Base-by-base conservation (phyloP, 805 yeast genomes). In the Torulaspora maleeae region DNA sequence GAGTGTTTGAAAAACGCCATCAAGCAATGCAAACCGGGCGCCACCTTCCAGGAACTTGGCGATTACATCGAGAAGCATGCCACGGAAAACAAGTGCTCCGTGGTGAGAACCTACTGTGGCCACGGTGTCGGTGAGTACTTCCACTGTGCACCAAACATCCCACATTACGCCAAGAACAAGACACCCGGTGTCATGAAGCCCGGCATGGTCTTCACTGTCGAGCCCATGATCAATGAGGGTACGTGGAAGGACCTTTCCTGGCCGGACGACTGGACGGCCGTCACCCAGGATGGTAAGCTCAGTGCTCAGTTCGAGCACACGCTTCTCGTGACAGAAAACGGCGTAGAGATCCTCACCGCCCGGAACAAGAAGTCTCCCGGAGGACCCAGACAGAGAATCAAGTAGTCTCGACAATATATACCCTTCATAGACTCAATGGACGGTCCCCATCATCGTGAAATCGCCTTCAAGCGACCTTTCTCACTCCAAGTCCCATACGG, bases 181-280 rank as follows among this genome's bases (percentile, higher is more conserved):
- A 86, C 96, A 6, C 75, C 90, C 38, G 99, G 99, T 48, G 81
- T 87, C 36, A 90, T 93, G 72, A 87, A 87, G 64, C 91, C 96
- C 17, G 99, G 99, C 17, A 86, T 90, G 83, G 88, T 86, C 11
- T 93, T 93, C 73, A 93, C 99, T 17, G 87, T 93, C 47, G 99
- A 93, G 69, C 99, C 99, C 37, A 93, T 93, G 99, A 78, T 93
- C 55, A 85, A 87, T 62, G 71, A 81, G 53, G 99, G 99, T 7
- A 71, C 83, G 0, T 83, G 78, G 71, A 78, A 78, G 60, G 98
- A 90, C 66, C 68, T 77, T 48, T 73, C 81, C 45, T 93, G 99
- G 99, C 99, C 99, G 2, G 99, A 93, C 66, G 85, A 87, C 66
- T 93, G 99, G 99, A 93, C 99, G 4, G 79, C 95, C 1, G 78